phyloP scores from a whole-genome alignment of 306 rosid genomes.

The Citrullus mucosospermus region DNA sequence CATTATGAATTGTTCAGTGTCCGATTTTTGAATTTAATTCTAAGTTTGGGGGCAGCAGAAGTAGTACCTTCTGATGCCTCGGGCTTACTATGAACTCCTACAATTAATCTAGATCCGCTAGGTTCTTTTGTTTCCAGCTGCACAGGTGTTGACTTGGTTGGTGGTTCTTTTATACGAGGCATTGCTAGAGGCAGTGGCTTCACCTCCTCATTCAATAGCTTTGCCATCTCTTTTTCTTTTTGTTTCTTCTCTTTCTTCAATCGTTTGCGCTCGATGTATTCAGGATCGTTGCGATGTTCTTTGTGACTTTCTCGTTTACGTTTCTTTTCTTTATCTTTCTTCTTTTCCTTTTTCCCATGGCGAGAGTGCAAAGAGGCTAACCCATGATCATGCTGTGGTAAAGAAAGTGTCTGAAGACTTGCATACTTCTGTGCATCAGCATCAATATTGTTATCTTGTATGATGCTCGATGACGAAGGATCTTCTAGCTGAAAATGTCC shows the following conservation, averaged over 20 bases:
- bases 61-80: constrained; percentile 49
- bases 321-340: constrained; percentile 63
- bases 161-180: constrained; percentile 34
- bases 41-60: constrained; percentile 50
- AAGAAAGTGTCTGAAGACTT: constrained; percentile 72
- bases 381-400: constrained; percentile 28
- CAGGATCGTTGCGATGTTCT: constrained; percentile 50
- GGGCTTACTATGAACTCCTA: constrained; percentile 26
- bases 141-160: constrained; percentile 15
- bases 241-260: constrained; percentile 73
- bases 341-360: constrained; percentile 39
- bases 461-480: constrained; percentile 64
- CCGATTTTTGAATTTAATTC: constrained; percentile 66
- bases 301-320: constrained; percentile 57
- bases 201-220: constrained; percentile 28
- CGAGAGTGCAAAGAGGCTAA: constrained; percentile 22
- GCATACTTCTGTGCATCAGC: constrained; percentile 61
- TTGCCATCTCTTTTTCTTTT: constrained; percentile 60
- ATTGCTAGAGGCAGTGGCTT: constrained; percentile 1
- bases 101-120: constrained; percentile 26
- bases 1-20: constrained; percentile 30
- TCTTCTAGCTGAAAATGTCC: constrained; percentile 37
- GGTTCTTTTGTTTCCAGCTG: constrained; percentile 38
- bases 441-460: constrained; percentile 61
- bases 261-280: constrained; percentile 67